These are phyloP conservation scores for Zarea fungicola DNA, from an alignment of 2,329 filamentous ascomycete species.

Conservation along the genomic window DNA sequence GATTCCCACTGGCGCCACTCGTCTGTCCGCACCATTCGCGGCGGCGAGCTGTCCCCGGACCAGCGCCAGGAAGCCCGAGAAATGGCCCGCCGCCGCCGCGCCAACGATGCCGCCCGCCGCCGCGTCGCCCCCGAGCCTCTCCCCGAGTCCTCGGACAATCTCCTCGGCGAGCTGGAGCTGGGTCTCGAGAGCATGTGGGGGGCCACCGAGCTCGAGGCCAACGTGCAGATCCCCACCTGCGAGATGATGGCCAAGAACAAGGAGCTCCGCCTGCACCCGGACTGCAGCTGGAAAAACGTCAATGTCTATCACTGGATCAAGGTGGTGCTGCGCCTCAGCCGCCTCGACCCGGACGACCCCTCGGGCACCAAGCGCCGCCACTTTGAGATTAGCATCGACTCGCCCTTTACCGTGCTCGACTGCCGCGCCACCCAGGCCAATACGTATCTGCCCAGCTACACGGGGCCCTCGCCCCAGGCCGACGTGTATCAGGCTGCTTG, in stretches of 20 bases:
- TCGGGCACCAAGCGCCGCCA: conserved; percentile 69
- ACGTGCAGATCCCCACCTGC: conserved; percentile 85
- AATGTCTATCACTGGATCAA: conserved; percentile 97
- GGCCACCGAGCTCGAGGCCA: conserved; percentile 91
- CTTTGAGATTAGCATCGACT: conserved; percentile 95
- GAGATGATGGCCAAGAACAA: conserved; percentile 75
- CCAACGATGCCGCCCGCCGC: conserved; percentile 44
- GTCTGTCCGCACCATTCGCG: conserved; percentile 69
- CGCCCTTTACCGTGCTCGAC: conserved; percentile 86
- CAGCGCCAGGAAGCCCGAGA: conserved; percentile 44
- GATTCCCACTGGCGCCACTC: conserved; percentile 70
- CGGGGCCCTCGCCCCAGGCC: conserved; percentile 45
- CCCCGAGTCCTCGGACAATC: conserved; percentile 57
- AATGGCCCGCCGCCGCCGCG: conserved; percentile 44
- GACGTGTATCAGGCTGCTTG: conserved; percentile 40
- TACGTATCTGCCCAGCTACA: conserved; percentile 77
- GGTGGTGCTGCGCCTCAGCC: conserved; percentile 89
- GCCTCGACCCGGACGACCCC: conserved; percentile 72
- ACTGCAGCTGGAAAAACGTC: conserved; percentile 90
- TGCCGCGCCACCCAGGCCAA: conserved; percentile 92
- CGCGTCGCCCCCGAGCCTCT: conserved; percentile 35
- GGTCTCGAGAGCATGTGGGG: conserved; percentile 69
- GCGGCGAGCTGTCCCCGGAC: conserved; percentile 63
- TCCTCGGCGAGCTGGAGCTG: conserved; percentile 74
- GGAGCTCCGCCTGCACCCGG: conserved; percentile 66